phyloP scores from a whole-genome alignment of 2,329 filamentous ascomycete genomes.

The Endocalyx cinctus region DNA sequence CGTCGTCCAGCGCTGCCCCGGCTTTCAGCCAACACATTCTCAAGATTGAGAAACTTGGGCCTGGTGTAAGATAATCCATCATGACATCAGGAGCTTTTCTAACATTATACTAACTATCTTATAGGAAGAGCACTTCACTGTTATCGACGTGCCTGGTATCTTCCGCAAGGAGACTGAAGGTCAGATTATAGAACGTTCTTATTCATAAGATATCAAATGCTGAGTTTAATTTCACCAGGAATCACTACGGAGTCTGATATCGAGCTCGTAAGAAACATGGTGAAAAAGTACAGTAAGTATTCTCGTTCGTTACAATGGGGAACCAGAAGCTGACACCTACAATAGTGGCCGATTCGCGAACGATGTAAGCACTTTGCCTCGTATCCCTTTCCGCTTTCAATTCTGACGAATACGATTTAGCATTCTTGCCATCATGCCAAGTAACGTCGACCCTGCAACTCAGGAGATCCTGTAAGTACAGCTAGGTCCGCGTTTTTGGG shows the following conservation, averaged over 20 bases:
- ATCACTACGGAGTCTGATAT: slow-evolving; percentile 42
- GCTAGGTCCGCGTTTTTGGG: too few species aligned
- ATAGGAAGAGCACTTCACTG: slow-evolving; percentile 41
- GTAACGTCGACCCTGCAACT: slow-evolving; percentile 34
- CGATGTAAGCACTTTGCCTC: slow-evolving; percentile 30
- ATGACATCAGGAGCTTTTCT: neutral
- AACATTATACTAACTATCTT: slow-evolving; percentile 1
- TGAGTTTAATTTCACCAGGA: slow-evolving; percentile 17
- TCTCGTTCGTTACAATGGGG: too few species aligned
- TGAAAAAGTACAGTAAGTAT: slow-evolving; percentile 35
- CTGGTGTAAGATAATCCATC: slow-evolving; percentile 23
- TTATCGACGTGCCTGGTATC: slow-evolving; percentile 53
- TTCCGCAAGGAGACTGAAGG: slow-evolving; percentile 36
- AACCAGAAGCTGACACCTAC: too few species aligned
- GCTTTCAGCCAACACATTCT: slow-evolving; percentile 44
- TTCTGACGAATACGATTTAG: slow-evolving; percentile 6
- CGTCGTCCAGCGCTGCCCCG: slow-evolving; percentile 3
- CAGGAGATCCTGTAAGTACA: slow-evolving; percentile 36
- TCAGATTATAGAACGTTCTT: too few species aligned
- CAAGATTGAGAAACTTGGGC: slow-evolving; percentile 41
- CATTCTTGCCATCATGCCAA: slow-evolving; percentile 29
- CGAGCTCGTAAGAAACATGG: slow-evolving; percentile 41
- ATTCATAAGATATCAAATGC: slow-evolving; percentile 1
- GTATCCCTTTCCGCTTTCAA: neutral
- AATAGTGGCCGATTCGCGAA: slow-evolving; percentile 35